Percentiles rank a stretch among this genome's conserved stretches.
Conservation (phyloP, 495 filamentous ascomycete genomes). For the Massariosphaeria phaeospora region DNA sequence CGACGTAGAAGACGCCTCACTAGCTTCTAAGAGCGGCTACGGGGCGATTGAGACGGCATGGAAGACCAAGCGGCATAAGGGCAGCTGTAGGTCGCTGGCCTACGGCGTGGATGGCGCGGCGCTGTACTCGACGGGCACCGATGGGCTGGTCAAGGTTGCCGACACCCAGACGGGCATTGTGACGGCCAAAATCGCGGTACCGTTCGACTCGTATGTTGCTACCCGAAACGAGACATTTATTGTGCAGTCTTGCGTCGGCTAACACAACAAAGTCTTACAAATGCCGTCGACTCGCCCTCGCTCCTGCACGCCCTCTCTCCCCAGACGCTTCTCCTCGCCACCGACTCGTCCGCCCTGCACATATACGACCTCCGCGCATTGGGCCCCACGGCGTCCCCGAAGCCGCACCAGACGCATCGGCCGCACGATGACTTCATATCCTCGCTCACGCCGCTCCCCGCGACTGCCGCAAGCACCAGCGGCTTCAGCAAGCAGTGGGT, state of each 20-base stretch:
- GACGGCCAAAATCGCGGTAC: constrained; percentile 66
- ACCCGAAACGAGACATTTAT: not conserved
- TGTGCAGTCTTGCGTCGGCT: not conserved
- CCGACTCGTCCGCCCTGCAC: constrained; percentile 83
- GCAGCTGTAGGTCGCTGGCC: constrained; percentile 73
- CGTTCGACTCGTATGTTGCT: constrained; percentile 36
- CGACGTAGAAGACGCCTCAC: constrained; percentile 39
- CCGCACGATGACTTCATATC: constrained; percentile 93
- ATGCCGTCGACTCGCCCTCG: constrained; percentile 61
- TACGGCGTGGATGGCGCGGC: constrained; percentile 71
- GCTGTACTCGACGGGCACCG: constrained; percentile 85
- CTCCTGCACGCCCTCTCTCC: constrained; percentile 75
- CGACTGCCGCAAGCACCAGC: constrained; percentile 69
- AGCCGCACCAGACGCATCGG: constrained; percentile 69
- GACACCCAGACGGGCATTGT: constrained; percentile 74
- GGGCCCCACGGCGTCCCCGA: constrained; percentile 44
- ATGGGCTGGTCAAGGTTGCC: constrained; percentile 85
- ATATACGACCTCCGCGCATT: constrained; percentile 82
- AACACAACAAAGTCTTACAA: constrained; percentile 12
- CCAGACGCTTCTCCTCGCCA: constrained; percentile 82
- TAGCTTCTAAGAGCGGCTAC: constrained; percentile 50
- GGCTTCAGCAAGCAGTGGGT: constrained; percentile 90
- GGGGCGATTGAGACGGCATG: constrained; percentile 77
- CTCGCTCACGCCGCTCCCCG: constrained; percentile 76
- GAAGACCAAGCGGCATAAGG: constrained; percentile 85